phyloP scores from a whole-genome alignment of 202 grass and related monocot species.

The Saccharum hybrid region DNA sequence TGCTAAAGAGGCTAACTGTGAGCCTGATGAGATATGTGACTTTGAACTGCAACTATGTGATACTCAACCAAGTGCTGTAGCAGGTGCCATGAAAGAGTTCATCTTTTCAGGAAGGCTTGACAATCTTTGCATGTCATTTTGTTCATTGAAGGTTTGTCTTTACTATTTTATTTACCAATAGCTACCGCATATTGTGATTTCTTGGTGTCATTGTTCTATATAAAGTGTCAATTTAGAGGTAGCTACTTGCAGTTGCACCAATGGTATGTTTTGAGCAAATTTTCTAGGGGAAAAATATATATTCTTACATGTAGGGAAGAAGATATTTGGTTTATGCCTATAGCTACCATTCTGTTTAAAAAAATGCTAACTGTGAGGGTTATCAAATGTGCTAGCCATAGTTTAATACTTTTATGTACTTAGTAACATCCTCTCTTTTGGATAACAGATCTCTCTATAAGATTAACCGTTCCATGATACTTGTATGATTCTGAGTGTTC shows the following conservation, averaged over 20 bases:
- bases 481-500: neutral
- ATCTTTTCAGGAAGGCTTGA: slow-evolving; percentile 98
- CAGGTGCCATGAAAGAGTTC: slow-evolving; percentile 92
- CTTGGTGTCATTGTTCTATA: neutral
- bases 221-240: neutral
- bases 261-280: neutral
- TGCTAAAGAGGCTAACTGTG: slow-evolving; percentile 72
- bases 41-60: slow-evolving; percentile 96
- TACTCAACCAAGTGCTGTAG: slow-evolving; percentile 84
- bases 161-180: neutral
- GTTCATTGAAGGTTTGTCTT: slow-evolving; percentile 59
- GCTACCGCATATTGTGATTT: neutral
- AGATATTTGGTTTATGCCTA: neutral
- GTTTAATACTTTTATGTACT: neutral
- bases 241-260: neutral
- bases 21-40: slow-evolving; percentile 82
- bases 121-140: slow-evolving; percentile 99
- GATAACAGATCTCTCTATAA: neutral
- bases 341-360: neutral
- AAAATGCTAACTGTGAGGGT: neutral
- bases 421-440: neutral
- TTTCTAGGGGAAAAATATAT: neutral
- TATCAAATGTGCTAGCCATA: neutral
- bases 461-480: neutral
- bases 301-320: neutral